Evolutionary conservation across 2,329 filamentous ascomycete species (phyloP).

Genomic region (Parastagonospora nodorum): DNA sequence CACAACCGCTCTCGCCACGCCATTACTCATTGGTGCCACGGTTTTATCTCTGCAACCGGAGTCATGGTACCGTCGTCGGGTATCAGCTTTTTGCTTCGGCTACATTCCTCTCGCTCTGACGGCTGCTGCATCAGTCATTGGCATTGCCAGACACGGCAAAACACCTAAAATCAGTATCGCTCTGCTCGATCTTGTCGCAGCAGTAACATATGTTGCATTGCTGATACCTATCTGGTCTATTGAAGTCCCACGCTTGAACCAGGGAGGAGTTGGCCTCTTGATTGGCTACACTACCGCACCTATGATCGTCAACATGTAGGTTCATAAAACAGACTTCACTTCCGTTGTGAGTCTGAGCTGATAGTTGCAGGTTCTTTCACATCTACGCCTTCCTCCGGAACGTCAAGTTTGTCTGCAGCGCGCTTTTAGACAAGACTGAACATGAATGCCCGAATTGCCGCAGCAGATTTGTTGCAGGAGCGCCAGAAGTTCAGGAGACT

Average conservation of each 20-base stretch:
- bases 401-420: neutral
- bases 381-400: conserved; percentile 13
- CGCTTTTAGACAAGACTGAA: neutral
- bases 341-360: neutral
- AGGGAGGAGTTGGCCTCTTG: conserved; percentile 12
- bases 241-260: conserved; percentile 4
- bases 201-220: conserved; percentile 9
- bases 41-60: conserved; percentile 8
- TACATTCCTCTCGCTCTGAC: conserved; percentile 21
- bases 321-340: neutral
- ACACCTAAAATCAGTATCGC: conserved; percentile 5
- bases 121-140: conserved; percentile 5
- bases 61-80: neutral
- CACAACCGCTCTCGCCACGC: conserved; percentile 11
- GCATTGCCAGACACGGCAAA: conserved; percentile 7
- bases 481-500: neutral
- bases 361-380: conserved; percentile 15
- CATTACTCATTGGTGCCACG: conserved; percentile 17
- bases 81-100: conserved; percentile 16
- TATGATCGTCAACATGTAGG: conserved; percentile 29
- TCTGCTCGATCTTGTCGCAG: conserved; percentile 9
- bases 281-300: conserved; percentile 20
- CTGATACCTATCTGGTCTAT: conserved; percentile 19
- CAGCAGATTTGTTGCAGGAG: conserved; percentile 5
- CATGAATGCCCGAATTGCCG: conserved; percentile 25